Percentiles rank a stretch among this genome's conserved stretches.
Conservation (phyloP, 345 rosid genomes). For the Draba incana region DNA sequence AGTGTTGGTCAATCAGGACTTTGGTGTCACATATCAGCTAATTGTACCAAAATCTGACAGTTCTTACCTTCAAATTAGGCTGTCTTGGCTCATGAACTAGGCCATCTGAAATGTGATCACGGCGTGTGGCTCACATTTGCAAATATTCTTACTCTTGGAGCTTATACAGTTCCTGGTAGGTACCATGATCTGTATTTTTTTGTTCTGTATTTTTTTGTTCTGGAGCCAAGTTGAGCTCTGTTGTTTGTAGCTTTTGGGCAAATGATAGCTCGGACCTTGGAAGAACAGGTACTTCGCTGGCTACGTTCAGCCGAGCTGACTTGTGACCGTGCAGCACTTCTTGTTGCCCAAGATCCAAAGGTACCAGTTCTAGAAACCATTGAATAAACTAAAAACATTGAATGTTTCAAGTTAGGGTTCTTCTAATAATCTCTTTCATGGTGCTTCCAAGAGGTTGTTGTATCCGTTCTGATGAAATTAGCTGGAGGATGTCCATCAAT, state of each 20-base stretch:
- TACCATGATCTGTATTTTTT: background rate
- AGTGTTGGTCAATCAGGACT: background rate
- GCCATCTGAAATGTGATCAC: conserved; percentile 95
- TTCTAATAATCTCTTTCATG: conserved; percentile 43
- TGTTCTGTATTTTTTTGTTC: too few relatives aligned
- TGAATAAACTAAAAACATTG: background rate
- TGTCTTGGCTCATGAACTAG: conserved; percentile 96
- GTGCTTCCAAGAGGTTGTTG: conserved; percentile 86
- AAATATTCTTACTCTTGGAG: conserved; percentile 89
- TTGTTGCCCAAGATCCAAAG: conserved; percentile 94
- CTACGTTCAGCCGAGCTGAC: conserved; percentile 92
- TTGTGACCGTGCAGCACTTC: conserved; percentile 98
- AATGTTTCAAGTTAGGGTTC: background rate
- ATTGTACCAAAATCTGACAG: conserved; percentile 18
- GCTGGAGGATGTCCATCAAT: conserved; percentile 94
- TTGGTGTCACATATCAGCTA: background rate
- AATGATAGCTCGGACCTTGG: conserved; percentile 78
- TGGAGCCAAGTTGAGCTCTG: conserved; percentile 22
- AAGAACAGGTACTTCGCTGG: conserved; percentile 92
- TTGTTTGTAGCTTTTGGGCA: conserved; percentile 70
- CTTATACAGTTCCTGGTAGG: conserved; percentile 91
- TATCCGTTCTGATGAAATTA: conserved; percentile 93
- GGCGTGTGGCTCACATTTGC: conserved; percentile 99
- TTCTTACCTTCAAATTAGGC: conserved; percentile 54
- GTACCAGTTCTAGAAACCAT: conserved; percentile 41